Conservation (phyloP, 495 filamentous ascomycete genomes). For the Thozetella sp. region DNA sequence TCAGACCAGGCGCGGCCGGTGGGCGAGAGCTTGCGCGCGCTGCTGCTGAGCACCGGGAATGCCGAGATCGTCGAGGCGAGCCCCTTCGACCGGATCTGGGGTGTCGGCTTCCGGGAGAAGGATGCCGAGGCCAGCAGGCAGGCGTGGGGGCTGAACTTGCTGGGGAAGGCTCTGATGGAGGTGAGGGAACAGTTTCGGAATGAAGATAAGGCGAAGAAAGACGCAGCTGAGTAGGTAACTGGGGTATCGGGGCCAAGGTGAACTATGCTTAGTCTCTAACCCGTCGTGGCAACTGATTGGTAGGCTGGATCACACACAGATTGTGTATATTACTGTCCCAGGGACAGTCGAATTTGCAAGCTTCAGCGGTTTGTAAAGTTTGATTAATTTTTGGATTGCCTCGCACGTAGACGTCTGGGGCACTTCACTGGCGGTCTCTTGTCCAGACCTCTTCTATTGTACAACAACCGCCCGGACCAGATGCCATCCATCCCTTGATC, state of each 20-base stretch:
- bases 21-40: slow-evolving; percentile 28
- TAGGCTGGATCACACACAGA: too few species aligned
- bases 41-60: slow-evolving; percentile 58
- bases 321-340: too few species aligned
- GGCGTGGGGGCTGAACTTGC: slow-evolving; percentile 67
- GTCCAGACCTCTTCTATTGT: background rate
- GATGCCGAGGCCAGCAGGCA: slow-evolving; percentile 46
- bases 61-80: slow-evolving; percentile 65
- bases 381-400: background rate
- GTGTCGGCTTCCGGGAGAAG: slow-evolving; percentile 58
- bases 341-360: too few species aligned
- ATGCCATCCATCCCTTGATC: background rate
- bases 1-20: background rate
- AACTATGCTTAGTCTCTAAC: too few species aligned
- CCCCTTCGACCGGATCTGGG: slow-evolving; percentile 68
- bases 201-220: slow-evolving; percentile 31
- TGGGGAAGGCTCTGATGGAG: slow-evolving; percentile 56
- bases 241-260: too few species aligned
- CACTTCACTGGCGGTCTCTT: background rate
- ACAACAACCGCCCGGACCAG: background rate
- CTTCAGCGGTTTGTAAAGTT: too few species aligned
- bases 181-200: slow-evolving; percentile 48
- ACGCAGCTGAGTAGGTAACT: background rate
- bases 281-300: too few species aligned
- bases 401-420: background rate